phyloP scores from a whole-genome alignment of 352 stramenopile genomes.

The Pythium plurisporium region DNA sequence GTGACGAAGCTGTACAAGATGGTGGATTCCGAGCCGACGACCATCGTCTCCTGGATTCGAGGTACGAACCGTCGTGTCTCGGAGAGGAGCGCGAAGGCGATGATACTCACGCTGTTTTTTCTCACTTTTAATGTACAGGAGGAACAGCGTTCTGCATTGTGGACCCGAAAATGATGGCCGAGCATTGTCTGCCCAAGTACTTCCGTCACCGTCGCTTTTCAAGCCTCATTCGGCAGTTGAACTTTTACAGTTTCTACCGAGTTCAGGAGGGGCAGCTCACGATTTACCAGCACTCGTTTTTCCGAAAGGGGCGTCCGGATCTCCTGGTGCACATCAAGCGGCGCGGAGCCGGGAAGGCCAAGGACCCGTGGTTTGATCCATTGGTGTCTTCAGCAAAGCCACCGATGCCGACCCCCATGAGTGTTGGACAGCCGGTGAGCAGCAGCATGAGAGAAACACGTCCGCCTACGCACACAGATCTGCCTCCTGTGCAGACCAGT shows the following conservation, averaged over 20 bases:
- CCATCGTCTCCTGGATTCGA: constrained; percentile 79
- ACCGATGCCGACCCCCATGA: constrained; percentile 5
- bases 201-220: constrained; percentile 88
- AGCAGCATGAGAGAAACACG: constrained; percentile 1
- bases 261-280: constrained; percentile 82
- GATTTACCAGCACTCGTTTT: constrained; percentile 86
- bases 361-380: constrained; percentile 83
- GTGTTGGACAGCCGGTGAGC: background rate
- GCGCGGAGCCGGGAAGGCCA: constrained; percentile 73
- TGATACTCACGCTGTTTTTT: background rate
- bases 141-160: constrained; percentile 90
- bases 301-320: constrained; percentile 76
- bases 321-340: constrained; percentile 84
- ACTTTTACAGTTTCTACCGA: constrained; percentile 92
- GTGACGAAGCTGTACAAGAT: constrained; percentile 85
- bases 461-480: constrained; percentile 12
- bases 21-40: constrained; percentile 75
- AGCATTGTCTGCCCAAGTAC: constrained; percentile 88
- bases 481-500: constrained; percentile 22
- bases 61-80: constrained; percentile 1
- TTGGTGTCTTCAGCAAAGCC: constrained; percentile 22
- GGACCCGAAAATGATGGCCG: constrained; percentile 85
- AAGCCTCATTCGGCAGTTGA: constrained; percentile 87
- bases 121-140: constrained; percentile 27
- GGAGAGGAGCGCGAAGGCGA: background rate